Base-by-base conservation (phyloP, 192 early-diverging fungal species). In the Linderina pennispora region DNA sequence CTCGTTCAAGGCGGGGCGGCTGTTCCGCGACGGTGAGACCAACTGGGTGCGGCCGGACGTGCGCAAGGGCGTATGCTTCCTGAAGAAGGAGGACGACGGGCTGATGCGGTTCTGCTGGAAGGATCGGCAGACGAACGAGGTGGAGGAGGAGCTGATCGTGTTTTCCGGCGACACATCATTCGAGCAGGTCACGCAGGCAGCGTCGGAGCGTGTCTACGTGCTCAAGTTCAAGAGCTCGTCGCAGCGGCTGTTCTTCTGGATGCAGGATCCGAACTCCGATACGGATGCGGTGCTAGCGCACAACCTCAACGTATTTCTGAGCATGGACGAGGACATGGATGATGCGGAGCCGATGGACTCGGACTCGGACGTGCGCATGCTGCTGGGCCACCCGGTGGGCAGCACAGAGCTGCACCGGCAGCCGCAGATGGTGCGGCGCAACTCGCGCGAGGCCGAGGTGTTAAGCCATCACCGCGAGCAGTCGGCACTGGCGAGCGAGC, bases 91-190 rank as follows among this genome's bases (percentile, higher is more conserved):
- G 8, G 82, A 86, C n/a, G 87, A 89, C 37, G 78, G 75, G 17
- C 57, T 90, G 16, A 53, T 88, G 58, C 87, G 86, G 46, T 86
- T 92, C 36, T 85, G 75, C 53, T 92, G 90, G 90, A 85, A 83
- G 43, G 84, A 88, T 24, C 73, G 81, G 35, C 67, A 68, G 42
- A 74, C 73, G 10, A 61, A 72, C 24, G 28, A 33, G 8, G 57
- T 58, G 14, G 73, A 76, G 32, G 84, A 79, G 58, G 84, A 86
- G 55, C 68, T 88, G 21, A 85, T 87, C 24, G 74, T 89, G 36
- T 84, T 92, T 36, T 77, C 81, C 9, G 87, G 84, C 18, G 90
- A 93, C 53, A 86, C 85, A 5, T 78, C 83, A 26, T 59, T 87
- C 18, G 57, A 65, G n/a, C 74, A 75, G 34, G 78, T 76, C 11